These are phyloP conservation scores for Hibiscus tridactylites DNA, from an alignment of 345 rosid species.

Conservation along the genomic window DNA sequence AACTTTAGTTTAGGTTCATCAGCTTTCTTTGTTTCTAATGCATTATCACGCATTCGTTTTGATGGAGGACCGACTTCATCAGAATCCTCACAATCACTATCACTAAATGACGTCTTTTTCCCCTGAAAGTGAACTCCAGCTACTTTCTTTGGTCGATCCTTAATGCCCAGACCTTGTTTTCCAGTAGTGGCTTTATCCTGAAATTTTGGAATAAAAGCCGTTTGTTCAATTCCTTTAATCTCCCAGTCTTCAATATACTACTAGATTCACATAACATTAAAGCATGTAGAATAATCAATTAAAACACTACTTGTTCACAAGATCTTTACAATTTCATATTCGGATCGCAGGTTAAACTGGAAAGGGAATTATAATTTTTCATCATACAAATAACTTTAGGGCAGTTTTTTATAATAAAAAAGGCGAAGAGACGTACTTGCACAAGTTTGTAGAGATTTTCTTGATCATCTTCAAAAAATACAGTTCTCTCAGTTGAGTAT, in stretches of 20 bases:
- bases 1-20: slow-evolving; percentile 50
- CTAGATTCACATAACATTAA: background rate
- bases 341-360: background rate
- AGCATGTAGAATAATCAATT: background rate
- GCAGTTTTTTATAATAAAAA: background rate
- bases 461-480: background rate
- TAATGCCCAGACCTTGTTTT: slow-evolving; percentile 92
- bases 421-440: background rate
- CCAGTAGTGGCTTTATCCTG: slow-evolving; percentile 91
- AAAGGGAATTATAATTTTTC: background rate
- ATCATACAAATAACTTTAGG: background rate
- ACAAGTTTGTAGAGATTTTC: background rate
- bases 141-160: slow-evolving; percentile 64
- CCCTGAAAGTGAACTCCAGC: slow-evolving; percentile 51
- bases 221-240: background rate
- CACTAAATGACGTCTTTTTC: slow-evolving; percentile 37
- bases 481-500: background rate
- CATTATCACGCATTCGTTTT: slow-evolving; percentile 28
- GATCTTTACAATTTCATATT: background rate
- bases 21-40: slow-evolving; percentile 14
- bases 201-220: background rate
- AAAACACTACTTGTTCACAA: background rate
- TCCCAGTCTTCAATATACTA: background rate
- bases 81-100: slow-evolving; percentile 48
- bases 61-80: slow-evolving; percentile 19